phyloP scores from a whole-genome alignment of 768 basidiomycete species.

The Rhodotorula toruloides region DNA sequence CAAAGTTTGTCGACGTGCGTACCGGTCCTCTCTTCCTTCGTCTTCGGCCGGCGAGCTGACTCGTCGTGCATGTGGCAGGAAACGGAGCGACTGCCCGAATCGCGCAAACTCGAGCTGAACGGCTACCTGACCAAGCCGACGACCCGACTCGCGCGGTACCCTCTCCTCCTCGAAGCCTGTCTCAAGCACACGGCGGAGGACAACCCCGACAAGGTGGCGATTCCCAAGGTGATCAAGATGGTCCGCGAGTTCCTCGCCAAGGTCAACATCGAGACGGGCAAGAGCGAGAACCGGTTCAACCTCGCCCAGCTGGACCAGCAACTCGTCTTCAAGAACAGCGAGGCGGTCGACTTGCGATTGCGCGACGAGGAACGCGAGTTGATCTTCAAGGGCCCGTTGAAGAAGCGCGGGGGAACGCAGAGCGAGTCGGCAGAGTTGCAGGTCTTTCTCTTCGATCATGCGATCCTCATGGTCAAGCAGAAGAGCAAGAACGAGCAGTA shows the following conservation, averaged over 20 bases:
- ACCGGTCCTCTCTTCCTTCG: not conserved
- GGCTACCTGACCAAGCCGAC: constrained; percentile 98
- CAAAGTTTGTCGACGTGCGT: constrained; percentile 88
- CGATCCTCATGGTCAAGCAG: constrained; percentile 83
- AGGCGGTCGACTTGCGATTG: constrained; percentile 79
- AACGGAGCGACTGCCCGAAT: constrained; percentile 87
- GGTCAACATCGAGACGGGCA: constrained; percentile 90
- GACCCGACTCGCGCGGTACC: constrained; percentile 93
- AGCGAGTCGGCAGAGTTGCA: constrained; percentile 80
- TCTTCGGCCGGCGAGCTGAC: constrained; percentile 5
- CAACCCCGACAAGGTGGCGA: constrained; percentile 69
- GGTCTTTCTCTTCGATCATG: constrained; percentile 95
- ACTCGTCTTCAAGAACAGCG: constrained; percentile 79
- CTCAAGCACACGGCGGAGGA: constrained; percentile 87
- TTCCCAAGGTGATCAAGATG: constrained; percentile 70
- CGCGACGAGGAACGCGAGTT: constrained; percentile 84
- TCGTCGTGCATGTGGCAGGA: constrained; percentile 51
- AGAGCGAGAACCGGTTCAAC: constrained; percentile 93
- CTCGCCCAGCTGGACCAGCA: constrained; percentile 88
- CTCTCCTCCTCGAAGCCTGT: constrained; percentile 83
- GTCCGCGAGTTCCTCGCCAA: constrained; percentile 75
- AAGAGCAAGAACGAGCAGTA: constrained; percentile 87
- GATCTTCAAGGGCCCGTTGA: constrained; percentile 81
- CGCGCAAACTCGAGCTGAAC: constrained; percentile 91
- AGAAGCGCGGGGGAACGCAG: constrained; percentile 68